phyloP scores from a whole-genome alignment of 1,284 basidiomycete species.

The Sporisorium iseilematis-ciliati region DNA sequence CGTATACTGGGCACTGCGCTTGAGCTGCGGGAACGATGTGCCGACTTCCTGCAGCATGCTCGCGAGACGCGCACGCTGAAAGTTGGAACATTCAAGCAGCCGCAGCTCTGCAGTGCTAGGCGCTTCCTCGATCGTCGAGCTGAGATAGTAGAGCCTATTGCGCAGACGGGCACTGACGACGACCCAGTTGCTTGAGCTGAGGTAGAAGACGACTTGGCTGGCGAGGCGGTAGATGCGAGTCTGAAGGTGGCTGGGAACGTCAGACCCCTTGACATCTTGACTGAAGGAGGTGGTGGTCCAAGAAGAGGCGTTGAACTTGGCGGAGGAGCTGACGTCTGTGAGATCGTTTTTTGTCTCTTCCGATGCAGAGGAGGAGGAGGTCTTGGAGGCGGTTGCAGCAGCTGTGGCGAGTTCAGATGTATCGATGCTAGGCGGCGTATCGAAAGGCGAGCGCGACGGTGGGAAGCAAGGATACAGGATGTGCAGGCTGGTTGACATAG shows the following conservation, averaged over 20 bases:
- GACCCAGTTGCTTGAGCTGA: conserved; percentile 90
- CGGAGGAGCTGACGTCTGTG: conserved; percentile 6
- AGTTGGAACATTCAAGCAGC: conserved; percentile 74
- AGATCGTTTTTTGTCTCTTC: neutral
- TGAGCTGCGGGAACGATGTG: conserved; percentile 85
- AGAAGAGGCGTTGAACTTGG: conserved; percentile 52
- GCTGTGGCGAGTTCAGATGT: conserved; percentile 7
- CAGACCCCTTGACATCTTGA: conserved; percentile 40
- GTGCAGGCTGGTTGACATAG: conserved; percentile 54
- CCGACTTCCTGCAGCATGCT: conserved; percentile 77
- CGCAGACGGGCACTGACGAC: conserved; percentile 82
- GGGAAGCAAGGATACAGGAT: conserved; percentile 61
- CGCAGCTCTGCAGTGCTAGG: conserved; percentile 80
- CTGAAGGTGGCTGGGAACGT: conserved; percentile 40
- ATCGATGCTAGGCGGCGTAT: conserved; percentile 21
- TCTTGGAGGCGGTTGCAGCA: conserved; percentile 4
- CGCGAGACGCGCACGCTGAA: conserved; percentile 69
- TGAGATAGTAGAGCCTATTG: conserved; percentile 77
- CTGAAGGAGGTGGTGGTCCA: conserved; percentile 44
- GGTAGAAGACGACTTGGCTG: conserved; percentile 84
- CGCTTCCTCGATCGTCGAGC: conserved; percentile 72
- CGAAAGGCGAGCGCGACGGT: conserved; percentile 54
- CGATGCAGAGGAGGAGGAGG: conserved; percentile 1
- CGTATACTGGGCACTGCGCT: conserved; percentile 79
- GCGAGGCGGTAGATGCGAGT: conserved; percentile 70